These are phyloP conservation scores for Paspalum vaginatum DNA, from an alignment of 176 grass and related monocot species.

Conservation along the genomic window DNA sequence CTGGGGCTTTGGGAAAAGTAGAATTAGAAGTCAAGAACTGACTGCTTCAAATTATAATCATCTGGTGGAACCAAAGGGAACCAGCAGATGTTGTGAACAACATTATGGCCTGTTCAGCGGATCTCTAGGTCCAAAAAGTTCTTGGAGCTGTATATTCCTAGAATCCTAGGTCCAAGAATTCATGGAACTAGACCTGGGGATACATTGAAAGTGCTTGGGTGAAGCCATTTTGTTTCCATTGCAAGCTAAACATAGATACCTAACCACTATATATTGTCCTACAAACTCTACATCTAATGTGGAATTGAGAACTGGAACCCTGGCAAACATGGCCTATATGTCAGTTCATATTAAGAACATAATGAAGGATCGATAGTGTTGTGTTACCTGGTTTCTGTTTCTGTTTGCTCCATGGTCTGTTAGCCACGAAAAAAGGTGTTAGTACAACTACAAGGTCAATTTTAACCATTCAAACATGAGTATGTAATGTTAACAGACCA, in stretches of 20 bases:
- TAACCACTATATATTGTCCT: neutral
- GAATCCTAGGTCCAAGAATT: neutral
- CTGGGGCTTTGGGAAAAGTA: neutral
- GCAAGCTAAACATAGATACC: neutral
- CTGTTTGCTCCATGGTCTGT: slow-evolving; percentile 50
- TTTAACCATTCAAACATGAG: slow-evolving; percentile 25
- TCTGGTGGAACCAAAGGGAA: slow-evolving; percentile 44
- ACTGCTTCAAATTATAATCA: slow-evolving; percentile 21
- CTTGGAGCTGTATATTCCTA: neutral
- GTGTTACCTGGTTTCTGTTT: slow-evolving; percentile 55
- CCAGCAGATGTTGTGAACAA: slow-evolving; percentile 22
- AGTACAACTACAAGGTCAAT: slow-evolving; percentile 39
- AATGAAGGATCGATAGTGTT: slow-evolving; percentile 28
- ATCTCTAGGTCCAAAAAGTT: neutral
- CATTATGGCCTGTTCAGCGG: neutral
- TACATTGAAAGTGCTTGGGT: slow-evolving; percentile 4
- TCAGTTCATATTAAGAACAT: slow-evolving; percentile 26
- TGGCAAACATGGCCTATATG: neutral
- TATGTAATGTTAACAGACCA: slow-evolving; percentile 31
- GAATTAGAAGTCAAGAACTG: neutral
- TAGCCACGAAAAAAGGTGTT: slow-evolving; percentile 30
- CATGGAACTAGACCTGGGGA: neutral
- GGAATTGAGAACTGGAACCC: neutral
- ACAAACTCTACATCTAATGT: neutral
- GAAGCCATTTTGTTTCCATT: neutral